Conservation (phyloP, 352 stramenopile species). For the Thraustochytrium striatum region DNA sequence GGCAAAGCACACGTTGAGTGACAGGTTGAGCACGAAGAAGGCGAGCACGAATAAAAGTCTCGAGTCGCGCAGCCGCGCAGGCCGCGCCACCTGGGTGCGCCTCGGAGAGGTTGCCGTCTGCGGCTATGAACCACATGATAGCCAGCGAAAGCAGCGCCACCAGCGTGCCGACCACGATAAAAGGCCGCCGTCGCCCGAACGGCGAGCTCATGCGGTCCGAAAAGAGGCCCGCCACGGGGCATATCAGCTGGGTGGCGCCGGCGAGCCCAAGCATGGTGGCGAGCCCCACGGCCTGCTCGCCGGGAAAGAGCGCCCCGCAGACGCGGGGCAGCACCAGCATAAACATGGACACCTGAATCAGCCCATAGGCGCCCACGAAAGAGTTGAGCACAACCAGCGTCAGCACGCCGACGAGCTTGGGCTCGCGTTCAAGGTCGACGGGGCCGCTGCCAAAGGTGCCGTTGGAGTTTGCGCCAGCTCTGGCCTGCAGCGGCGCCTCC, state of each 20-base stretch:
- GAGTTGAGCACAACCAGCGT: conserved; percentile 42
- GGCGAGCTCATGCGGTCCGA: conserved; percentile 39
- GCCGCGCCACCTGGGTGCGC: background rate
- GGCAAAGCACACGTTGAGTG: conserved; percentile 47
- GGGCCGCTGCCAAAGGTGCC: too few relatives aligned
- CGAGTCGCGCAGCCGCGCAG: background rate
- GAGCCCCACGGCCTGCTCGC: conserved; percentile 20
- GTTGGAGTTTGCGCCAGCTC: too few relatives aligned
- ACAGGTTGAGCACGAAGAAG: conserved; percentile 41
- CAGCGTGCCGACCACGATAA: conserved; percentile 21
- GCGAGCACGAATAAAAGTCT: conserved; percentile 20
- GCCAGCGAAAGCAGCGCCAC: background rate
- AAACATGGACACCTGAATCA: conserved; percentile 36
- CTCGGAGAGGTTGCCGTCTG: background rate
- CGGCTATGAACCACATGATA: conserved; percentile 12
- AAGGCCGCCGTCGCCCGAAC: conserved; percentile 26
- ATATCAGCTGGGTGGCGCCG: conserved; percentile 47
- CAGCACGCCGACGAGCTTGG: background rate
- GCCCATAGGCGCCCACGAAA: conserved; percentile 42
- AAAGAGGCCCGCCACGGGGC: conserved; percentile 44
- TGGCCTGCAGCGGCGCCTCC: too few relatives aligned
- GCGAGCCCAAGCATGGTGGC: conserved; percentile 18
- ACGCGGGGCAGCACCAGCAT: conserved; percentile 47
- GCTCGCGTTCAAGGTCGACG: too few relatives aligned
- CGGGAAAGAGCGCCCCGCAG: conserved; percentile 37